Base-by-base conservation (phyloP, 75 land plant species). In the Isoetes taiwanensis region DNA sequence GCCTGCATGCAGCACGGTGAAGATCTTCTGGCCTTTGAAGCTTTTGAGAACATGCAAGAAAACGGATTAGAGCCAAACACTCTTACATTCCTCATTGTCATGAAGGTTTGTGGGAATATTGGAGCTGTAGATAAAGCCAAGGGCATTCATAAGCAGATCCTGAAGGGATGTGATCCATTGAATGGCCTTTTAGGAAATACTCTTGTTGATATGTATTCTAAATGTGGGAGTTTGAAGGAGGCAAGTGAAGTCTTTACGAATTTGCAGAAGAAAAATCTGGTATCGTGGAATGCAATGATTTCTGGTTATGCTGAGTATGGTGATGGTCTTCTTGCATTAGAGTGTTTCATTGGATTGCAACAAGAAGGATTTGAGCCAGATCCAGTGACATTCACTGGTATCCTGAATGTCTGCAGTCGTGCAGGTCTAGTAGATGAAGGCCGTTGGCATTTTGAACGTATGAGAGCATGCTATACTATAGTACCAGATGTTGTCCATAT, bases 171-270 rank as follows among this genome's bases (percentile, higher is more conserved):
- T n/a, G n/a, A n/a, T n/a, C n/a, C n/a, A n/a, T n/a, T n/a, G n/a
- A 72, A 50, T 29, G 60, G 56, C 3, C 75, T 72, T 41, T 50
- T 64, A 27, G 33, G 17, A 26, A 82, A 70, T 41, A 69, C 82
- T 27, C 56, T 79, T 27, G 70, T 76, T 35, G 82, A 78, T 35
- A 75, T 72, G 75, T 79, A 82, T 64, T 65, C 79, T n/a, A 78
- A 82, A 54, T 72, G 79, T 64, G 85, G 79, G 6, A 43, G 67
- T 52, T 29, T 82, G 54, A 52, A 77, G 0, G 67, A 64, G 33
- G 86, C 86, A 1, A 59, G 37, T 30, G 41, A 64, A 17, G 34
- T 76, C 0, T 82, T 83, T 42, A 72, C 70, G 46, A 28, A 23
- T 39, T 63, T 77, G 61, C 23, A 46, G 30, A 25, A 32, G 2